Evolutionary conservation across 2,329 filamentous ascomycete species (phyloP), one percentile per base, ranked within the genome.

Genomic region (Parastagonospora avenae): DNA sequence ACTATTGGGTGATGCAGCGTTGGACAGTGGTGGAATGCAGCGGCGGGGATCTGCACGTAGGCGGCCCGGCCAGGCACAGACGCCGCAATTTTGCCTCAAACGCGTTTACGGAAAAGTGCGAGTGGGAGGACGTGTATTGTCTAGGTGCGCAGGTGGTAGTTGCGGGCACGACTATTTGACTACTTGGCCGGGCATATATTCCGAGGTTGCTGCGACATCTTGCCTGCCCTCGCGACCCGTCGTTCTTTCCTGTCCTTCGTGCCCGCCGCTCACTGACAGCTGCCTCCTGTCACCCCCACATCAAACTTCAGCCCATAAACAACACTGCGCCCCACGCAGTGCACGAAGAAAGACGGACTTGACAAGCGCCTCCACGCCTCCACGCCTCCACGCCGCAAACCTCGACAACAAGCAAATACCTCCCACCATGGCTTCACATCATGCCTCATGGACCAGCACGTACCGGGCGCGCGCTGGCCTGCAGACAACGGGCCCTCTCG

Each of bases 381-480:
- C 31, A 11, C 38, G 24, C 29, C 7, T 12, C 14, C 14, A 14
- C 40, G 28, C 7, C 33, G 15, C 30, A 5, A 35, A 15, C 32
- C 42, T 36, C 39, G 41, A 35, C 32, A 35, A n/a, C 15, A n/a
- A n/a, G n/a, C n/a, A n/a, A n/a, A n/a, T n/a, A n/a, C n/a, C n/a
- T n/a, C n/a, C 35, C 63, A 42, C 49, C 72, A 79, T 71, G 66
- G 40, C 63, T 33, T 36, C 62, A 37, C 62, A 67, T 51, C 38
- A 68, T 24, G 63, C 59, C 47, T 55, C n/a, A n/a, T n/a, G 74
- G 51, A 75, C 76, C 58, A 68, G 70, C 62, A 73, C 70, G 46
- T 81, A 79, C 69, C 70, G 71, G 47, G 71, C 77, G 54, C 78
- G 79, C 52, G 76, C 79, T 39, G 65, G 71, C 12, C 68, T 76